Percentiles rank a stretch among this genome's conserved stretches.
Conservation (phyloP, 2,329 filamentous ascomycete species). For the Aspergillus pseudoterreus region DNA sequence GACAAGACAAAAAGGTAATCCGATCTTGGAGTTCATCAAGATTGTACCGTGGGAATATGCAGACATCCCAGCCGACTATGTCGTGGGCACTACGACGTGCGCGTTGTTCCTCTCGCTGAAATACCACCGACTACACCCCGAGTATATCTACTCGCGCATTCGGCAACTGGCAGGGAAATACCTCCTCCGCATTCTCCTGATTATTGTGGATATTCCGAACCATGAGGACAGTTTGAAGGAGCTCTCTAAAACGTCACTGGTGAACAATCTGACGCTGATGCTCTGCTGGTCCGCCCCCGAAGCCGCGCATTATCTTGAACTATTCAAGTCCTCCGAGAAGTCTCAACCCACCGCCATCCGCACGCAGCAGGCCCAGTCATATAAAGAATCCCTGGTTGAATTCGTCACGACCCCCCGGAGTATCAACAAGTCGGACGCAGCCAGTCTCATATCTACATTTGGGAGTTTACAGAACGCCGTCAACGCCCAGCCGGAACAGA, state of each 20-base stretch:
- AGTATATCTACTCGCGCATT: slow-evolving; percentile 96
- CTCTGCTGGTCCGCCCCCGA: slow-evolving; percentile 94
- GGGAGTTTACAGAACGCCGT: slow-evolving; percentile 82
- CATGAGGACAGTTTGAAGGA: slow-evolving; percentile 88
- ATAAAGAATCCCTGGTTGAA: slow-evolving; percentile 82
- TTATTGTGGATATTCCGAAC: slow-evolving; percentile 92
- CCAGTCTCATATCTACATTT: slow-evolving; percentile 86
- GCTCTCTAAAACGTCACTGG: slow-evolving; percentile 83
- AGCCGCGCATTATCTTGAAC: slow-evolving; percentile 86
- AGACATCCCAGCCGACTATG: slow-evolving; percentile 93
- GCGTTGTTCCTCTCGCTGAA: slow-evolving; percentile 91
- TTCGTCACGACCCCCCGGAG: slow-evolving; percentile 87
- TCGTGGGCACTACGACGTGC: slow-evolving; percentile 81
- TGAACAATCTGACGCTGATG: slow-evolving; percentile 89
- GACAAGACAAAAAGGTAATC: slow-evolving; percentile 90
- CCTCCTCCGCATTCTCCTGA: slow-evolving; percentile 77
- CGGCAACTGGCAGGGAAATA: slow-evolving; percentile 80
- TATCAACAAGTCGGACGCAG: slow-evolving; percentile 92
- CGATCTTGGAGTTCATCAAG: slow-evolving; percentile 77
- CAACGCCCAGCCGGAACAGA: slow-evolving; percentile 82
- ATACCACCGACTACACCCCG: slow-evolving; percentile 93
- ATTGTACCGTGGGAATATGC: slow-evolving; percentile 93
- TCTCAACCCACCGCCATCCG: slow-evolving; percentile 77
- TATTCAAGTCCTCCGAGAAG: slow-evolving; percentile 93
- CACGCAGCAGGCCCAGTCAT: slow-evolving; percentile 77